These are phyloP conservation scores for Corrigiola litoralis DNA, from an alignment of 179 eudicot species.

Conservation along the genomic window DNA sequence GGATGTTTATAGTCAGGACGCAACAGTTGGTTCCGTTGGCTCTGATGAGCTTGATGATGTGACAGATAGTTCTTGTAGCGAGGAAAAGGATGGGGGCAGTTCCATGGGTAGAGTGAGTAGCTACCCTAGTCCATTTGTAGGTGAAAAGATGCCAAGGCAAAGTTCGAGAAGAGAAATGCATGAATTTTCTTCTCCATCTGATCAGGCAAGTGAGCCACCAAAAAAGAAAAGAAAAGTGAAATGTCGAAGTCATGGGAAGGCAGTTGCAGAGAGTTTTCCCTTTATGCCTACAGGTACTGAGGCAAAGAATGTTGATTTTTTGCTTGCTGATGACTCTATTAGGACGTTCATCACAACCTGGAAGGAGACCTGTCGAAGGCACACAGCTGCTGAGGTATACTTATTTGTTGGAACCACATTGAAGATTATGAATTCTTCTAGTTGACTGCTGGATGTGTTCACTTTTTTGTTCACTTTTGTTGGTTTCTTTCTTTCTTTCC, in stretches of 20 bases:
- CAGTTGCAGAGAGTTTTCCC: conserved; percentile 4
- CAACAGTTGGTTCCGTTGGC: conserved; percentile 51
- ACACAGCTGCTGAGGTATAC: conserved; percentile 56
- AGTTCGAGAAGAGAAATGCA: conserved; percentile 56
- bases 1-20: conserved; percentile 53
- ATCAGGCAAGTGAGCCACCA: conserved; percentile 12
- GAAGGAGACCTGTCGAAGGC: conserved; percentile 69
- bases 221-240: conserved; percentile 52
- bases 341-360: conserved; percentile 63
- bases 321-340: conserved; percentile 38
- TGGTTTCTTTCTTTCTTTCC: too few relatives aligned
- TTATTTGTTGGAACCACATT: too few relatives aligned
- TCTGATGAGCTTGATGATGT: conserved; percentile 55
- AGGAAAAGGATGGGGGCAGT: conserved; percentile 24
- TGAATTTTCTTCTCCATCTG: conserved; percentile 17
- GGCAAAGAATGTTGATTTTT: conserved; percentile 7
- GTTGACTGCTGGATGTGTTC: too few relatives aligned
- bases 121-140: conserved; percentile 85
- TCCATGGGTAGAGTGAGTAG: conserved; percentile 48
- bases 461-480: too few relatives aligned
- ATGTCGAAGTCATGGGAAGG: conserved; percentile 20
- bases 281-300: conserved; percentile 6
- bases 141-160: conserved; percentile 76
- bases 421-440: too few relatives aligned
- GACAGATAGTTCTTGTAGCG: conserved; percentile 30